Evolutionary conservation across 305 asterid genomes (phyloP).

Genomic region (Fraxinus latifolia): DNA sequence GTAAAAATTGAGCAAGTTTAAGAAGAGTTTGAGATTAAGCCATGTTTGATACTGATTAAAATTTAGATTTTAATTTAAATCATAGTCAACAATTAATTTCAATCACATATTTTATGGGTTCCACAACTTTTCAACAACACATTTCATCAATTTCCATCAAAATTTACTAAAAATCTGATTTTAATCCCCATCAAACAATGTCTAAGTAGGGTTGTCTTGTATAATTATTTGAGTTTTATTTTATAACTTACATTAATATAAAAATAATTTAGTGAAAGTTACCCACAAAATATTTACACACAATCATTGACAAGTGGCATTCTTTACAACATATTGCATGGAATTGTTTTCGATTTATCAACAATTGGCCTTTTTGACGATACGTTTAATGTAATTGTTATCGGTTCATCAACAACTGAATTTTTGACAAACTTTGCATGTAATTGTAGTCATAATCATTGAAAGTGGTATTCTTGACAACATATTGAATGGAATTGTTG

Average conservation of each 20-base stretch:
- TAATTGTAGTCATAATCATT: no score
- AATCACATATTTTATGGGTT: not conserved
- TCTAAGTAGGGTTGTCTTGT: not conserved
- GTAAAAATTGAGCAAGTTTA: not conserved
- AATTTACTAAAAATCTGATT: not conserved
- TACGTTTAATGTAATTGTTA: not conserved
- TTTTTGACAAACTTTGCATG: not conserved
- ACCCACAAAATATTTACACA: not conserved
- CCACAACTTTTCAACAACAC: not conserved
- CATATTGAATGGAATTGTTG: not conserved
- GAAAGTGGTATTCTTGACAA: not conserved
- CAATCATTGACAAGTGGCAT: not conserved
- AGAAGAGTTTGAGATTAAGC: not conserved
- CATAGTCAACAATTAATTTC: no score
- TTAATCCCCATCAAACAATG: not conserved
- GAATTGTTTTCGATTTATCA: not conserved
- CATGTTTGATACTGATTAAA: not conserved
- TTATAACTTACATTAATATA: not conserved
- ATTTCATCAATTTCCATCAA: not conserved
- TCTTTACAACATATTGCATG: not conserved
- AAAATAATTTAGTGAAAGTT: not conserved
- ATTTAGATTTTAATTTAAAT: no score
- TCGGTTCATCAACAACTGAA: no score
- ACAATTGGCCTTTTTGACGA: not conserved
- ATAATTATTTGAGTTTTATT: no score